Evolutionary conservation across 2,329 filamentous ascomycete genomes (phyloP), one percentile per base, ranked within the genome.

Genomic region (Alternaria dauci): DNA sequence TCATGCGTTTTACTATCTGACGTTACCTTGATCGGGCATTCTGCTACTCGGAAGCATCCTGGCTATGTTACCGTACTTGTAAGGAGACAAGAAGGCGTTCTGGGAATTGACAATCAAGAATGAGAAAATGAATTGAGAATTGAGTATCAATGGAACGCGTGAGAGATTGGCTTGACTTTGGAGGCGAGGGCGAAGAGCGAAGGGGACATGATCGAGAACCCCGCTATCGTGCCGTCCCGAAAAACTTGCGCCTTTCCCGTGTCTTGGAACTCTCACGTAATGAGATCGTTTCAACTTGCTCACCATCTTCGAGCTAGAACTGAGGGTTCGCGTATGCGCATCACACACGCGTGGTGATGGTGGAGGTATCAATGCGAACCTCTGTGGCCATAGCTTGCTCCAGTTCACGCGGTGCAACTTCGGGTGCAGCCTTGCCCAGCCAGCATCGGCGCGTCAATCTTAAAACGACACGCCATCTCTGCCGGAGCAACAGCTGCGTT

Each of bases 11-110:
- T 72, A 69, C 70, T 70, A 63, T 60, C 59, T 56, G 61, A 66
- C 63, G 68, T 73, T 77, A 77, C 75, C 75, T 77, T 76, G 75
- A 78, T 77, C 74, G 70, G 71, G 68, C 59, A 43, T 63, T 71
- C 74, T 74, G 75, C 73, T 73, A 70, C 68, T 75, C 66, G 66
- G 65, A 67, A 70, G 60, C 70, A 75, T 76, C 58, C 65, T 71
- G 67, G 62, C 62, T 61, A 57, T 63, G 52, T 62, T 62, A 68
- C 63, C 74, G 63, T 77, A 77, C 75, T 68, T 66, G 25, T 42
- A 23, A 52, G 8, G 20, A 18, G 28, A 43, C 6, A 18, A 20
- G 6, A 28, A 36, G 39, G 51, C 20, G 38, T 34, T n/a, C 20
- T 12, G 3, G 20, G 7, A 1, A 8, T 14, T 30, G 32, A 14